Base-by-base conservation (phyloP, 176 grass and related monocot genomes). In the Paspalum vaginatum region DNA sequence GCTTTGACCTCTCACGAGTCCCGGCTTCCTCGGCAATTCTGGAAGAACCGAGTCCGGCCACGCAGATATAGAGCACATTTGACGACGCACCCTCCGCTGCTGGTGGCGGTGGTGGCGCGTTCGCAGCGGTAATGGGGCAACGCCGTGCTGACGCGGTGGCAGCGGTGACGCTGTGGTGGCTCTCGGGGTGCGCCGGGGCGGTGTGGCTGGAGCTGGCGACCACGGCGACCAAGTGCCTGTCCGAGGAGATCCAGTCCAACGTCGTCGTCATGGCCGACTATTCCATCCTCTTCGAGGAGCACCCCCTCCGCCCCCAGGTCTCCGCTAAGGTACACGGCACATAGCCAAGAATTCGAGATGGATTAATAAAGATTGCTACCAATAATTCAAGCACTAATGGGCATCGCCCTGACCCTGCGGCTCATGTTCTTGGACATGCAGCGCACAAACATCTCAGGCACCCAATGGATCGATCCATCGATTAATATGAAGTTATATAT, bases 181-280 rank as follows among this genome's bases (percentile, higher is more conserved):
- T 79, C 6, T 17, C 61, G 0, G 18, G 69, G 66, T 11, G 54
- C 26, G 88, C 38, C 38, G 79, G 56, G 18, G 79, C 85, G 9
- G 82, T 91, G 59, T 94, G 88, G 92, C 41, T 91, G 10, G 79
- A 94, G 72, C 50, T 94, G 75, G 13, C 70, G 0, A 41, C 83
- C 11, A 78, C 72, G 24, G 75, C 52, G 20, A 45, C 65, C 8
- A 91, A 88, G 69, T 91, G 92, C 58, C 20, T 88, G 38, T 88
- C 79, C 8, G 86, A 94, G 83, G 79, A 91, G 70, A 94, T 94
- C 84, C 92, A 88, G 15, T 78, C 74, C 0, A 91, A 91, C 77
- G 79, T 84, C 18, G 58, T 84, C 45, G 63, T 88, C 50, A 65
- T 86, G 5, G 85, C 74, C 49, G 86, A 88, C 72, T 91, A 94